Evolutionary conservation across 352 stramenopile species (phyloP), one percentile per base, ranked within the genome.

Genomic region (Globisporangium takayamanum): DNA sequence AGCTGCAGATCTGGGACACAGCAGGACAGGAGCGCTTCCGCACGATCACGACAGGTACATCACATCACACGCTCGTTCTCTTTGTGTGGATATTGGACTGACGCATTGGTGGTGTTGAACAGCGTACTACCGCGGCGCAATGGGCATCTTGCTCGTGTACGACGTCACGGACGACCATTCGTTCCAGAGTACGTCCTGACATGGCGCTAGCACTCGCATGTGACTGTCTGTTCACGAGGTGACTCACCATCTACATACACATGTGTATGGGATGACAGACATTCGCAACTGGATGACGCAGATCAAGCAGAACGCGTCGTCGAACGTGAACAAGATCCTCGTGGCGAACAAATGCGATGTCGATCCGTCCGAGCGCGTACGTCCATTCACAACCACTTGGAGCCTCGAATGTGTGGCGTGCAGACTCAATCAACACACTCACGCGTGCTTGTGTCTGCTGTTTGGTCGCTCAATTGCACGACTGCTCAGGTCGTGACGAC

Each of bases 321-420:
- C 97, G 66, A 99, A 99, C 79, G 95, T 99, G 26, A 98, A 99
- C 81, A 99, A 99, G 77, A 95, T 99, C 44, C 80, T 99, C 10
- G 96, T 99, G 28, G 98, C 97, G 51, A 99, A 99, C 88, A 99
- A 99, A 77, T 98, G 90, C 63, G 98, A 99, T 78, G 86, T 99
- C 20, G 87, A 98, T 62, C 73, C 80, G n/a, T 96, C 92, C 11
- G 89, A 98, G 65, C 92, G 97, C 68, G 93, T 98, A 62, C 57
- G 82, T 72, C 47, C n/a, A 10, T 39, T 36, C 30, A 8, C 30
- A 36, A 12, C 33, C 33, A 39, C 33, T 39, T 39, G 33, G 5
- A 39, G 33, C 10, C 5, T 39, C 33, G 33, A 12, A 12, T 39
- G 33, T 30, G 37, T 36, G 33, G 48, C n/a, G n/a, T 15, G 12